Evolutionary conservation across 257 asterid genomes (phyloP).

Genomic region (Solanum arcanum): DNA sequence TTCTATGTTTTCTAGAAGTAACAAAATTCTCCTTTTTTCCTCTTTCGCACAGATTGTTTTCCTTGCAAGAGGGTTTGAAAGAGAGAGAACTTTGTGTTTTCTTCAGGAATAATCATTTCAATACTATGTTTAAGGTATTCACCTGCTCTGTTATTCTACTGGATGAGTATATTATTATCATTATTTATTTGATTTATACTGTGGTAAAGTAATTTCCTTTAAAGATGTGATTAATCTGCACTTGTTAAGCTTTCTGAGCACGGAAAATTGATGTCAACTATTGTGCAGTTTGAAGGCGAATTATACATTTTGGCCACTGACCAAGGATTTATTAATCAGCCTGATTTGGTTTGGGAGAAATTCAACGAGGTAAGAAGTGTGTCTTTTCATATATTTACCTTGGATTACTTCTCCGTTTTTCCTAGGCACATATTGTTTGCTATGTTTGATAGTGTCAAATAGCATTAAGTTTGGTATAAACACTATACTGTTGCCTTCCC

Average conservation of each 20-base stretch:
- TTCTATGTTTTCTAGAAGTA: conserved; percentile 1
- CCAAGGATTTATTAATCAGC: conserved; percentile 81
- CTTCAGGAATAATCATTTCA: conserved; percentile 97
- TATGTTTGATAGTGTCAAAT: background rate
- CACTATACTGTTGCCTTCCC: background rate
- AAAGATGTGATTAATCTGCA: background rate
- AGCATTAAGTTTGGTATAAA: background rate
- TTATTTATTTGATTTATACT: background rate
- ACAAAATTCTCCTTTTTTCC: conserved; percentile 1
- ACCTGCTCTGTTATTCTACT: background rate
- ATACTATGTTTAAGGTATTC: conserved; percentile 90
- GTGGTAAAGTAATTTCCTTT: background rate
- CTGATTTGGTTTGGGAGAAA: conserved; percentile 95
- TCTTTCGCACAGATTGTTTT: conserved; percentile 49
- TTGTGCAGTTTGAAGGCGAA: conserved; percentile 83
- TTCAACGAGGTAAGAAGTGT: conserved; percentile 67
- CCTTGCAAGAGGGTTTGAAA: conserved; percentile 79
- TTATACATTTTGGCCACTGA: conserved; percentile 86
- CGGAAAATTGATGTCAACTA: conserved; percentile 11
- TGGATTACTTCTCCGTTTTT: background rate
- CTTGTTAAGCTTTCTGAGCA: conserved; percentile 6
- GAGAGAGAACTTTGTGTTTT: conserved; percentile 91
- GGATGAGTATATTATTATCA: background rate
- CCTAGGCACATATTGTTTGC: background rate
- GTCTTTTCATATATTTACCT: background rate